Evolutionary conservation across 495 filamentous ascomycete species (phyloP), one percentile per base, ranked within the genome.

Genomic region (Penicillium arizonense): DNA sequence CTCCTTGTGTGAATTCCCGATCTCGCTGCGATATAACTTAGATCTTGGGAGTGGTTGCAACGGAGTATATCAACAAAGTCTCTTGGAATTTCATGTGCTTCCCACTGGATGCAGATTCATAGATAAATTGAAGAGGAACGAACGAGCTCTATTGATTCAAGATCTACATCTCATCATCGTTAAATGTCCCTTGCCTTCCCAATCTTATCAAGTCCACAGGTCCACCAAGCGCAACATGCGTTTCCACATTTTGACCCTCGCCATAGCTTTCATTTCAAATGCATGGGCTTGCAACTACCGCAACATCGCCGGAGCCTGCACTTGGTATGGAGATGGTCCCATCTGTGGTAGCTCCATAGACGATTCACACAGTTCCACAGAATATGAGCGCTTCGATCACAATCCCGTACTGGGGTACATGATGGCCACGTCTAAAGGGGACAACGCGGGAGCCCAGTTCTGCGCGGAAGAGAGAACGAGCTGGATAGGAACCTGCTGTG

Each of bases 401-500:
- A 23, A 33, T 20, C 42, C 42, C 6, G 16, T 5, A 10, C 13
- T 44, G 26, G 42, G 42, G 4, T 44, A 33, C 7, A 3, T 44
- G 42, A 44, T 44, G 42, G 24, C 24, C 13, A 32, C 24, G 42
- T 44, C 42, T 8, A n/a, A 32, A 33, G 28, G 20, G 3, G 42
- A 44, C 11, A 44, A 44, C 11, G n/a, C 30, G 5, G 24, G 26
- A 1, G 10, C 38, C 3, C 6, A 23, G 18, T 39, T 56, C 32
- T 56, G 53, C 33, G 41, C 34, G 13, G 12, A 28, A 30, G 53
- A 38, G 13, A 56, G 39, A 23, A 1, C 8, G 7, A 8, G 13
- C 3, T 2, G 14, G 1, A 24, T 37, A 14, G 48, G 44, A 1
- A 50, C 42, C 16, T 57, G 54, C 11, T 57, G 54, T 34, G 2